Conservation (phyloP, 2,329 filamentous ascomycete genomes). For the Epichloe bromicola region DNA sequence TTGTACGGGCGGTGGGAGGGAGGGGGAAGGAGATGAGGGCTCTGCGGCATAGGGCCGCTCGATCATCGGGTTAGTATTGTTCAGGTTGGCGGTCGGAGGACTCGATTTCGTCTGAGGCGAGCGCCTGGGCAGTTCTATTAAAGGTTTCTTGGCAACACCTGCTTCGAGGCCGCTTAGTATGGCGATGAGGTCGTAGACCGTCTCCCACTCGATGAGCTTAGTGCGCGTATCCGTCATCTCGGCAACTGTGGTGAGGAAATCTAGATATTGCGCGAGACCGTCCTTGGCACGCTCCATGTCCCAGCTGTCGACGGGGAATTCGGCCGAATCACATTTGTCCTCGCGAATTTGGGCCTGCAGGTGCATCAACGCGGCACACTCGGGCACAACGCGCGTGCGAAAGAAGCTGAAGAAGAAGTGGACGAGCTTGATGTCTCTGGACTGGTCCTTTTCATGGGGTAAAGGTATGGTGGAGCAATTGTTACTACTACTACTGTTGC, state of each 20-base stretch:
- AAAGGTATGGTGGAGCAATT: constrained; percentile 22
- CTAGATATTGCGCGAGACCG: constrained; percentile 84
- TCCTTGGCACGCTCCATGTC: constrained; percentile 97
- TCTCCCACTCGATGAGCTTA: constrained; percentile 83
- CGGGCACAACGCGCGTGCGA: constrained; percentile 80
- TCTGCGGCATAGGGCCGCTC: constrained; percentile 48
- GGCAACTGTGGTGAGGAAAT: constrained; percentile 82
- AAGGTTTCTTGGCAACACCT: constrained; percentile 71
- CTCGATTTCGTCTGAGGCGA: constrained; percentile 11
- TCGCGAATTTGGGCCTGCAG: constrained; percentile 81
- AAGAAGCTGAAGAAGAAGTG: constrained; percentile 92
- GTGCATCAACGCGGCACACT: constrained; percentile 88
- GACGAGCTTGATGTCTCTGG: constrained; percentile 48
- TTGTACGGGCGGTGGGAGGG: constrained; percentile 36
- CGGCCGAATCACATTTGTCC: constrained; percentile 60
- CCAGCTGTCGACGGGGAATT: constrained; percentile 92
- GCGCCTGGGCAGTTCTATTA: constrained; percentile 34
- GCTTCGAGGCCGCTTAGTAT: constrained; percentile 78
- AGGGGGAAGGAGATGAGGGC: constrained; percentile 20
- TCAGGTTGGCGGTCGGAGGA: constrained; percentile 18
- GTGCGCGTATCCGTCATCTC: constrained; percentile 74
- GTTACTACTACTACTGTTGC: constrained; percentile 14
- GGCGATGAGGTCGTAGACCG: constrained; percentile 76
- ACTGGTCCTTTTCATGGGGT: constrained; percentile 32
- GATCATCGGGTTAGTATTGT: constrained; percentile 27